Evolutionary conservation across 805 yeast species (phyloP).

Genomic region (Starmera pachycereana): DNA sequence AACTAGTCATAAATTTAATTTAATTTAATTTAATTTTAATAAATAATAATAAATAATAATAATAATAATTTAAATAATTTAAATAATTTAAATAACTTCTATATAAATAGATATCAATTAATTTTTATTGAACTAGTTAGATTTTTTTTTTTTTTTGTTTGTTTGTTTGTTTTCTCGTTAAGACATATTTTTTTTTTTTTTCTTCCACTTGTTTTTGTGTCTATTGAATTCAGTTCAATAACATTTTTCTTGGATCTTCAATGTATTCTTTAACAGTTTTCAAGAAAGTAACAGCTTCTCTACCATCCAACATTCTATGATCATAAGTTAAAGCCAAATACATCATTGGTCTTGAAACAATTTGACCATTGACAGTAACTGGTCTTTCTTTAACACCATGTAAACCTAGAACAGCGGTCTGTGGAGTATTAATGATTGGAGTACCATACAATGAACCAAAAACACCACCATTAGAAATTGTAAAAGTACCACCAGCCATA

Average conservation of each 20-base stretch:
- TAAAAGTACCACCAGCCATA: constrained; percentile 99
- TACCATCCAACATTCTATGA: constrained; percentile 95
- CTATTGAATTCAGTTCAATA: constrained; percentile 31
- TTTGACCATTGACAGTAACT: constrained; percentile 90
- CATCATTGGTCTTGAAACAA: constrained; percentile 99
- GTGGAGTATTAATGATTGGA: constrained; percentile 97
- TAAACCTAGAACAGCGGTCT: constrained; percentile 94
- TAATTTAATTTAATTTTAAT: too few species aligned
- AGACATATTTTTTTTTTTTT: too few species aligned
- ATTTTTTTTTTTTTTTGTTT: too few species aligned
- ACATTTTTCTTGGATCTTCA: constrained; percentile 99
- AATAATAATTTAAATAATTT: too few species aligned
- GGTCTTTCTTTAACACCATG: constrained; percentile 98
- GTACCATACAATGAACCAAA: constrained; percentile 97
- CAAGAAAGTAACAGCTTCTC: constrained; percentile 97
- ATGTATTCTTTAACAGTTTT: constrained; percentile 93
- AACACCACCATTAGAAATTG: constrained; percentile 98
- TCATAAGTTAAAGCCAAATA: constrained; percentile 97
- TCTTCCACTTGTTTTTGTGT: too few species aligned
- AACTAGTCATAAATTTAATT: too few species aligned
- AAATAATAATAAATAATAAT: not conserved
- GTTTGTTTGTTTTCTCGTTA: too few species aligned
- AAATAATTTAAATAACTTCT: not conserved
- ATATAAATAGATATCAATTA: too few species aligned
- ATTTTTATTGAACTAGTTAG: too few species aligned